Evolutionary conservation across 2,329 filamentous ascomycete species (phyloP).

Genomic region (Tympanopsis confertula): DNA sequence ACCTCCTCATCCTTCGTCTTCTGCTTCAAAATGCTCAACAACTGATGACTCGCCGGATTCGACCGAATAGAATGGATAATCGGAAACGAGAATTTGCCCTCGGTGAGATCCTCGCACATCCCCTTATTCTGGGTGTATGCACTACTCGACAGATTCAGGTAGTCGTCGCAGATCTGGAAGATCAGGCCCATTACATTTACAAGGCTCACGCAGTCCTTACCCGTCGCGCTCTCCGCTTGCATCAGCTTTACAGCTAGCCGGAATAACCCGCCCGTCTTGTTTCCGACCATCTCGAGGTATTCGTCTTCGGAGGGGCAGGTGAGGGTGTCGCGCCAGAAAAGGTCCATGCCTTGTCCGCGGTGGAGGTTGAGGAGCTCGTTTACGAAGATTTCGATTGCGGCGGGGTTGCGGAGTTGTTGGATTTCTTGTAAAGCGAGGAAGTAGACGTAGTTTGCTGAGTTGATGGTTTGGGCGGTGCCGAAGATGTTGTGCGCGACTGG

Average conservation of each 20-base stretch:
- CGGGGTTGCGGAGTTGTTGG: constrained; percentile 22
- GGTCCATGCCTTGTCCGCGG: constrained; percentile 32
- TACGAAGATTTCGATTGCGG: constrained; percentile 27
- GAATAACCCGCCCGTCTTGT: constrained; percentile 34
- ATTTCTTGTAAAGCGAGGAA: constrained; percentile 29
- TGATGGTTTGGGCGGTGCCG: constrained; percentile 36
- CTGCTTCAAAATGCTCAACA: constrained; percentile 57
- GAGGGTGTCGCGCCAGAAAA: constrained; percentile 32
- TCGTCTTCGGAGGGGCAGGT: constrained; percentile 31
- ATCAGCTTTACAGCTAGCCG: constrained; percentile 29
- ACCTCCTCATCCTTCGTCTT: constrained; percentile 52
- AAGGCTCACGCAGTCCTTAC: constrained; percentile 37
- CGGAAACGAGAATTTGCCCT: constrained; percentile 17
- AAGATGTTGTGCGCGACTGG: constrained; percentile 36
- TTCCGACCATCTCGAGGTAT: constrained; percentile 33
- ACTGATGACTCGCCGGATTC: constrained; percentile 37
- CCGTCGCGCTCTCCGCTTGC: constrained; percentile 20
- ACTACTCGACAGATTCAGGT: constrained; percentile 41
- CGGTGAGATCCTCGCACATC: constrained; percentile 15
- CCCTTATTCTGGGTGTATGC: constrained; percentile 10
- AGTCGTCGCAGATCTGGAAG: constrained; percentile 53
- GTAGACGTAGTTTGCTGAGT: constrained; percentile 35
- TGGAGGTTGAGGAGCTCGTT: constrained; percentile 31
- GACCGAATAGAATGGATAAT: constrained; percentile 17
- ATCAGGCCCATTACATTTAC: constrained; percentile 46